Evolutionary conservation across 108 stramenopile genomes (phyloP).

Genomic region (Cyclotella atomus): DNA sequence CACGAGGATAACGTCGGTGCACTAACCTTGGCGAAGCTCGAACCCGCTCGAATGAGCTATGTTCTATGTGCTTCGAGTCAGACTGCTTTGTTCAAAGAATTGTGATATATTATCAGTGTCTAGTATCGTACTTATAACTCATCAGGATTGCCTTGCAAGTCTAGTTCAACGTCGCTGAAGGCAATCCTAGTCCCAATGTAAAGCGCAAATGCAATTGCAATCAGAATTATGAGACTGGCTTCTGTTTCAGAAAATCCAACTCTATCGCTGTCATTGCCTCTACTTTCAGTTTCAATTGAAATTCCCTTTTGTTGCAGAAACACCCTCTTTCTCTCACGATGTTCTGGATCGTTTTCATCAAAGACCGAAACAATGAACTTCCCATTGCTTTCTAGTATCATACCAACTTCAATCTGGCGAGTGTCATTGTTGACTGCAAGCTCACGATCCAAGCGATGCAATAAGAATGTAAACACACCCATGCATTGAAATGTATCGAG

Average conservation of each 20-base stretch:
- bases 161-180: conserved; percentile 38
- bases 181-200: conserved; percentile 38
- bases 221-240: conserved; percentile 27
- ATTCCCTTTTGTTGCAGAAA: conserved; percentile 49
- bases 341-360: conserved; percentile 80
- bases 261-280: conserved; percentile 10
- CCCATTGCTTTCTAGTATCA: conserved; percentile 69
- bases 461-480: conserved; percentile 72
- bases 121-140: too few relatives aligned
- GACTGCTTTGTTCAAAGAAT: too few relatives aligned
- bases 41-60: too few relatives aligned
- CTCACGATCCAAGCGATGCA: conserved; percentile 56
- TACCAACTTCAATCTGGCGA: conserved; percentile 65
- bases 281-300: neutral
- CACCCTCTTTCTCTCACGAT: conserved; percentile 57
- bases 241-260: conserved; percentile 30
- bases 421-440: conserved; percentile 1
- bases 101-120: too few relatives aligned
- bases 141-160: conserved; percentile 14
- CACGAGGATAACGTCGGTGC: too few relatives aligned
- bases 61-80: too few relatives aligned
- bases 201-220: conserved; percentile 35
- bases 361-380: conserved; percentile 76
- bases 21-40: too few relatives aligned
- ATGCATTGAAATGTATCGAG: conserved; percentile 55